Percentiles rank a stretch among this genome's conserved stretches.
These are phyloP conservation scores for Pichia nakasei DNA, from an alignment of 805 yeast species.

Conservation along the genomic window DNA sequence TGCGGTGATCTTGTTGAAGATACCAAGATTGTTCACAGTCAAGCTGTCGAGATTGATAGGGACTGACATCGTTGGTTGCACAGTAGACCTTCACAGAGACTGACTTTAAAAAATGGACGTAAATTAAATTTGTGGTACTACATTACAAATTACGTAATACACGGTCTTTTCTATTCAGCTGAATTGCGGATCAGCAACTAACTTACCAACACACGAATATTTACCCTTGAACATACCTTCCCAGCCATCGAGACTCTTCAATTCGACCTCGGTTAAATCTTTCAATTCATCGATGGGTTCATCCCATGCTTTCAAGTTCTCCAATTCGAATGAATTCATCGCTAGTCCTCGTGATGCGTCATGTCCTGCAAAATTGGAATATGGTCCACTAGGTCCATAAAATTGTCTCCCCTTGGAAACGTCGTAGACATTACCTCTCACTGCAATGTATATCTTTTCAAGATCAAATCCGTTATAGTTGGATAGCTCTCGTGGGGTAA, in stretches of 20 bases:
- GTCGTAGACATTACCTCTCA: constrained; percentile 81
- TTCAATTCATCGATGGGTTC: constrained; percentile 68
- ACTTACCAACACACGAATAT: constrained; percentile 71
- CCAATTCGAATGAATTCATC: constrained; percentile 69
- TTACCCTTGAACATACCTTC: constrained; percentile 71
- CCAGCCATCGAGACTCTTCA: constrained; percentile 74
- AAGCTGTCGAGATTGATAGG: constrained; percentile 46
- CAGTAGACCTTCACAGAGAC: no score
- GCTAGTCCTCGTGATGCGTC: constrained; percentile 95
- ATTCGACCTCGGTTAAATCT: constrained; percentile 53
- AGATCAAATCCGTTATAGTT: constrained; percentile 77
- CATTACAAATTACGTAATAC: no score
- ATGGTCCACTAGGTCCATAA: constrained; percentile 95
- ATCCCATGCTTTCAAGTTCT: constrained; percentile 56
- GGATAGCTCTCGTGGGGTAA: constrained; percentile 66
- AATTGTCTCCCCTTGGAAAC: constrained; percentile 72
- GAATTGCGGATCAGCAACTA: constrained; percentile 34
- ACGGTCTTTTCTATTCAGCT: no score
- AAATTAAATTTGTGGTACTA: no score
- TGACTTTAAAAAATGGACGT: no score
- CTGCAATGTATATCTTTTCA: constrained; percentile 73
- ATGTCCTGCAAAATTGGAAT: constrained; percentile 88
- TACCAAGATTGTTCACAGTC: constrained; percentile 51
- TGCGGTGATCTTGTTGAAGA: constrained; percentile 50
- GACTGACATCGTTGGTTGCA: neutral